These are phyloP conservation scores for Xylaria hypoxylon DNA, from an alignment of 2,329 filamentous ascomycete genomes.

Conservation along the genomic window DNA sequence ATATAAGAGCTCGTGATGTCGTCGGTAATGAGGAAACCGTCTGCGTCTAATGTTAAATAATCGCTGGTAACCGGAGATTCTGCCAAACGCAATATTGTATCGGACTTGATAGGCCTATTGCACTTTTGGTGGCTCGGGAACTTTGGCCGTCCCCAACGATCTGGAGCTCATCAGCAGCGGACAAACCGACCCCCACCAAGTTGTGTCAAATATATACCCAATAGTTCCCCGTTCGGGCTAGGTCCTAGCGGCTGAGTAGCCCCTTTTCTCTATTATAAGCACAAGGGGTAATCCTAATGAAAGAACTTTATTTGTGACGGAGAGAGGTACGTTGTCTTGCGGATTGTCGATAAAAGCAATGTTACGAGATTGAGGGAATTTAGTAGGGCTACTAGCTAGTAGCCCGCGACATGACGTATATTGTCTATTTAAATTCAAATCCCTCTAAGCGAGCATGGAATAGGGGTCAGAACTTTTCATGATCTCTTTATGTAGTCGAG, in stretches of 20 bases:
- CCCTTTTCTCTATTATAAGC: conserved; percentile 3
- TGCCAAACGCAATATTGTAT: conserved; percentile 23
- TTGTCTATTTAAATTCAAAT: conserved; percentile 7
- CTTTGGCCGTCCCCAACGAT: background rate
- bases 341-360: conserved; percentile 17
- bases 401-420: conserved; percentile 15
- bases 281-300: conserved; percentile 18
- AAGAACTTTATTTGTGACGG: conserved; percentile 26
- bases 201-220: conserved; percentile 11
- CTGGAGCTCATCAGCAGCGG: conserved; percentile 14
- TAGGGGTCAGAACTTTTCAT: conserved; percentile 27
- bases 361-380: conserved; percentile 4
- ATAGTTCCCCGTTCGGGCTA: conserved; percentile 8
- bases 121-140: background rate
- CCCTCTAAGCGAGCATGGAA: conserved; percentile 27
- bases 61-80: conserved; percentile 17
- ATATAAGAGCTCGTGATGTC: conserved; percentile 13
- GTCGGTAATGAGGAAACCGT: conserved; percentile 20
- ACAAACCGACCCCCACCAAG: conserved; percentile 14
- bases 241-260: conserved; percentile 24
- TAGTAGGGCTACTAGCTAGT: conserved; percentile 13
- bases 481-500: conserved; percentile 24
- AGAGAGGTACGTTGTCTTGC: conserved; percentile 24
- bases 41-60: conserved; percentile 13
- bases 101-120: background rate